A percentile compares a stretch with the other conserved stretches of the same genome.
phyloP scores from a whole-genome alignment of 2,329 filamentous ascomycete species.

The Daldinia eschscholtzii region DNA sequence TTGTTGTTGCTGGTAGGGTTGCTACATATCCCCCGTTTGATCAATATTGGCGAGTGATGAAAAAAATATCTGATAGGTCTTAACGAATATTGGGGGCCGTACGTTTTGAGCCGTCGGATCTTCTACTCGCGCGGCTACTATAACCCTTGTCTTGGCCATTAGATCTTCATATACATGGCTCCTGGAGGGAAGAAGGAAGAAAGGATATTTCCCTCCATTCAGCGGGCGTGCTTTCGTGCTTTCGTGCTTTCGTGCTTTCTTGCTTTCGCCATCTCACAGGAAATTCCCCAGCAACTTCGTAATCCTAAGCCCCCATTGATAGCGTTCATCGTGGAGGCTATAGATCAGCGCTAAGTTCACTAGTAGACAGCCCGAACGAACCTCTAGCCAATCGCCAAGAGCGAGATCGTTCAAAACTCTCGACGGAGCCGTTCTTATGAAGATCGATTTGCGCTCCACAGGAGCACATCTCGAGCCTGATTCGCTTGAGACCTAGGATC shows the following conservation, averaged over 20 bases:
- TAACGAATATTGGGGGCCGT: conserved; percentile 28
- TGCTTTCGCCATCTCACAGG: conserved; percentile 25
- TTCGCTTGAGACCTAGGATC: conserved; percentile 26
- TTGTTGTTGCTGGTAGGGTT: conserved; percentile 15
- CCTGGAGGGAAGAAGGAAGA: not conserved
- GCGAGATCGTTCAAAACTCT: conserved; percentile 43
- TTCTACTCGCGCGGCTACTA: conserved; percentile 36
- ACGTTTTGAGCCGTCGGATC: conserved; percentile 22
- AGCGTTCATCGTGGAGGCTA: conserved; percentile 37
- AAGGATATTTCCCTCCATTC: conserved; percentile 15
- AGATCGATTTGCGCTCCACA: conserved; percentile 44
- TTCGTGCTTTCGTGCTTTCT: conserved; percentile 33
- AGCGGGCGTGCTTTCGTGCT: conserved; percentile 25
- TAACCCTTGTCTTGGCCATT: conserved; percentile 21
- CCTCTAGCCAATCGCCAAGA: conserved; percentile 40
- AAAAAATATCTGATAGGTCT: not conserved
- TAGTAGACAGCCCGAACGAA: conserved; percentile 31
- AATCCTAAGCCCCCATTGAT: conserved; percentile 25
- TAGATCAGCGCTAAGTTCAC: conserved; percentile 38
- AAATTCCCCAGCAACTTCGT: conserved; percentile 27
- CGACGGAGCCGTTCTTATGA: conserved; percentile 38
- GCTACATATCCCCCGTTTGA: conserved; percentile 2
- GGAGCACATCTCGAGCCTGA: conserved; percentile 27
- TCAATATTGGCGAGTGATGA: conserved; percentile 11
- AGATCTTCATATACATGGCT: conserved; percentile 1